Base-by-base conservation (phyloP, 2,329 filamentous ascomycete species). In the Monilinia fructicola region DNA sequence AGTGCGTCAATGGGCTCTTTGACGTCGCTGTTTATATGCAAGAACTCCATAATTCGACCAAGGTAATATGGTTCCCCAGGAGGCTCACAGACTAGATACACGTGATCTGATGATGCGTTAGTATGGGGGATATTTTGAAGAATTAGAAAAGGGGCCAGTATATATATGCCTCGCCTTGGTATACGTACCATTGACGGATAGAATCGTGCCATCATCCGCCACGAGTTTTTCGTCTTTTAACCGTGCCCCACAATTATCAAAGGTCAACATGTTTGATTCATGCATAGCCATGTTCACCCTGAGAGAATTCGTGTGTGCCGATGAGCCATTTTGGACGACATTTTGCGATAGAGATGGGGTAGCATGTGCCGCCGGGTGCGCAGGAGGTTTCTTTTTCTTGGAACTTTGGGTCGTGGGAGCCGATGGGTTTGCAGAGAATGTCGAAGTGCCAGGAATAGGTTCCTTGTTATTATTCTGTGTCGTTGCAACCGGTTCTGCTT, bases 1-100 rank as follows among this genome's bases (percentile, higher is more conserved):
- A 99, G 79, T 53, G 92, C 88, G 76, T 97, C 94, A 70, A 99
- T 88, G 0, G 90, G 89, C 67, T 87, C 86, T 65, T 83, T 84
- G 46, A 82, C 80, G 77, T 93, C 86, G 75, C 94, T 92, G 74
- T 93, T 87, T 75, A 84, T 81, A 75, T 96, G 92, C 73, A 97
- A 82, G 77, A 98, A 98, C 78, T 99, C 94, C 95, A 99, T 99
- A 78, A 99, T 95, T 73, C 95, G 91, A 70, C 91, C 95, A 71
- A 99, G 83, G 78, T 99, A 99, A 81, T 99, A 99, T 65, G 95
- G 95, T 80, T 99, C 95, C 64, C 95, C 95, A 21, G 95, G 95
- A 61, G 95, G 95, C 79, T 99, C 95, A 80, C 93, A 98, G 70
- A 99, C 90, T 70, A 98, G 87, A 82, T 98, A 99, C 72, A 97